Base-by-base conservation (phyloP, 2,329 filamentous ascomycete species). In the Colletotrichum acutatum region DNA sequence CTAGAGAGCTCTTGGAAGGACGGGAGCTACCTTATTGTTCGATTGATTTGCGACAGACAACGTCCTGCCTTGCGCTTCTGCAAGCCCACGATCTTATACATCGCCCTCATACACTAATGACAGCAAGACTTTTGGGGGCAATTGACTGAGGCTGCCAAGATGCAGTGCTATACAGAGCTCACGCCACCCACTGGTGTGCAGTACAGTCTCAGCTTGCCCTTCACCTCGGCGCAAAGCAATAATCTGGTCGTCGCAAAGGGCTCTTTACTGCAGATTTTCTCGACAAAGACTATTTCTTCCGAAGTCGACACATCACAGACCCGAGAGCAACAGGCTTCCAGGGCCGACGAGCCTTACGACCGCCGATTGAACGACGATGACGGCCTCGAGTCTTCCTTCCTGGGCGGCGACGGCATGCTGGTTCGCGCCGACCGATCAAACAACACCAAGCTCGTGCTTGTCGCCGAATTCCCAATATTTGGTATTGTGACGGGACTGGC, bases 111-210 rank as follows among this genome's bases (percentile, higher is more conserved):
- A 73, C 65, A 73, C 61, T 42, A 60, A 73, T 73, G 71, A 71
- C n/a, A 66, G 54, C n/a, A 30, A 49, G 60, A 49, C 49, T 34
- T 16, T 24, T 19, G 52, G 56, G 67, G 71, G 71, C 71, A 66
- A 70, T 71, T 63, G 71, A 67, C 72, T 84, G 83, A 77, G 79
- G 75, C 77, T 78, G 81, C 79, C 75, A 76, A 76, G 60, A 98
- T 98, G 96, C 96, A 98, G 90, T 97, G 95, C 88, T 98, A 98
- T 86, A 95, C 95, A 80, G 97, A 99, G 88, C 89, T 99, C 82
- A 92, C 95, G 82, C 94, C 96, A 86, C 95, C 97, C 67, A 97
- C 95, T 82, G 95, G 95, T 82, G 95, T 98, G 84, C 95, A 95
- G 79, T 93, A 98, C 85, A 94, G 95, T 76, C 85, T 98, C 79